Percentiles rank a stretch among this genome's conserved stretches.
Evolutionary conservation across 2,329 filamentous ascomycete genomes (phyloP).

Genomic region (Thelonectria rubi): DNA sequence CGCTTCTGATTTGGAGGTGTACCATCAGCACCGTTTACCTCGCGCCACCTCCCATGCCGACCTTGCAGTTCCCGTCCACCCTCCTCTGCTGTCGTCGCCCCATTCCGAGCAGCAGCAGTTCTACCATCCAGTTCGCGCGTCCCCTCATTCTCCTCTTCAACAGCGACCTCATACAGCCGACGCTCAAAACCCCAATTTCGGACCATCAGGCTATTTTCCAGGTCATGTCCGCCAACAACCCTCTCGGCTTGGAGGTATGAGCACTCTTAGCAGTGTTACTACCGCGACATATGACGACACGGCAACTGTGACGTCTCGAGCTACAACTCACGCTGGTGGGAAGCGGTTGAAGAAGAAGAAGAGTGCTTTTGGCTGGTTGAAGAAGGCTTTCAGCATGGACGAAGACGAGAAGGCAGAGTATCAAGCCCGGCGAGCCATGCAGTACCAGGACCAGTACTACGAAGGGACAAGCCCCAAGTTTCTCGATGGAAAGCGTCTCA

Average conservation of each 20-base stretch:
- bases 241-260: constrained; percentile 63
- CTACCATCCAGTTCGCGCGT: constrained; percentile 70
- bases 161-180: constrained; percentile 66
- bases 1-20: constrained; percentile 56
- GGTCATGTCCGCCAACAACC: constrained; percentile 59
- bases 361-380: constrained; percentile 73
- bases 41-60: constrained; percentile 48
- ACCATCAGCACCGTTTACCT: constrained; percentile 45
- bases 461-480: constrained; percentile 61
- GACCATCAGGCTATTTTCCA: constrained; percentile 47
- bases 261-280: constrained; percentile 65
- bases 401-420: constrained; percentile 70
- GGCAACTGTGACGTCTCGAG: constrained; percentile 40
- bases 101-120: constrained; percentile 57
- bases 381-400: constrained; percentile 72
- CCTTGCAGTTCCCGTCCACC: constrained; percentile 37
- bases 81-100: constrained; percentile 45
- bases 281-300: constrained; percentile 55
- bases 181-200: constrained; percentile 40
- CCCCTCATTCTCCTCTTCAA: constrained; percentile 70
- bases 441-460: constrained; percentile 59
- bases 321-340: constrained; percentile 43
- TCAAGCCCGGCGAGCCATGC: constrained; percentile 62
- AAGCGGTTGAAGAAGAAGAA: constrained; percentile 70
- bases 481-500: constrained; percentile 63